phyloP scores from a whole-genome alignment of 2,329 filamentous ascomycete genomes.

The Cladosporium oxysporum region DNA sequence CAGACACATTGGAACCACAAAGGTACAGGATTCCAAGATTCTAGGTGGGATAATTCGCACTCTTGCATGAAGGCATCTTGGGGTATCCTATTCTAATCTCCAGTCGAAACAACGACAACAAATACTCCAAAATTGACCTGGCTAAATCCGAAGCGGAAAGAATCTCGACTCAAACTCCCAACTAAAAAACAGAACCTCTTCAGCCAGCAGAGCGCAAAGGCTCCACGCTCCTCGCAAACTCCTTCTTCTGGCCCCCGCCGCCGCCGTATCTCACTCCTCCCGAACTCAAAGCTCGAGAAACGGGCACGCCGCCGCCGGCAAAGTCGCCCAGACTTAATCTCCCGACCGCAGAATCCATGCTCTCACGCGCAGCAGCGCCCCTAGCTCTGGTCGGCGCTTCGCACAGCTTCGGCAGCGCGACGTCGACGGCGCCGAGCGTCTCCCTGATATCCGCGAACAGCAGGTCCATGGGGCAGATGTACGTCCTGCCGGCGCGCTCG shows the following conservation, averaged over 20 bases:
- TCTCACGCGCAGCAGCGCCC: not conserved
- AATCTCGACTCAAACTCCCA: not conserved
- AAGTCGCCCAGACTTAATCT: not conserved
- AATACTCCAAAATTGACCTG: not conserved
- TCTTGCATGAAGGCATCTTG: not conserved
- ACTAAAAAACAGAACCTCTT: too few species aligned
- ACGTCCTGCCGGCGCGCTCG: slow-evolving; percentile 72
- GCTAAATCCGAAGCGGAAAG: not conserved
- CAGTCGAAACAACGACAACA: not conserved
- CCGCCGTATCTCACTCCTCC: not conserved
- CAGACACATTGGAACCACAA: not conserved
- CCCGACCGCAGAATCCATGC: slow-evolving; percentile 6
- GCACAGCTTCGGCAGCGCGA: slow-evolving; percentile 61
- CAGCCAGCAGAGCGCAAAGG: slow-evolving; percentile 14
- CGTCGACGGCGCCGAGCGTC: slow-evolving; percentile 68
- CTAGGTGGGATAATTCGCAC: not conserved
- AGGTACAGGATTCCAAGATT: not conserved
- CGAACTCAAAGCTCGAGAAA: not conserved
- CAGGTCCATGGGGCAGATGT: slow-evolving; percentile 94
- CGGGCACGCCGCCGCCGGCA: not conserved
- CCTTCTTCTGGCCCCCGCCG: not conserved
- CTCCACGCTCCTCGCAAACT: slow-evolving; percentile 2
- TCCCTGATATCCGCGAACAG: slow-evolving; percentile 81
- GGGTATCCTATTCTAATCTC: not conserved
- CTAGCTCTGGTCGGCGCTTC: not conserved